Base-by-base conservation (phyloP, 768 basidiomycete species). In the Tylopilus subfusipes region DNA sequence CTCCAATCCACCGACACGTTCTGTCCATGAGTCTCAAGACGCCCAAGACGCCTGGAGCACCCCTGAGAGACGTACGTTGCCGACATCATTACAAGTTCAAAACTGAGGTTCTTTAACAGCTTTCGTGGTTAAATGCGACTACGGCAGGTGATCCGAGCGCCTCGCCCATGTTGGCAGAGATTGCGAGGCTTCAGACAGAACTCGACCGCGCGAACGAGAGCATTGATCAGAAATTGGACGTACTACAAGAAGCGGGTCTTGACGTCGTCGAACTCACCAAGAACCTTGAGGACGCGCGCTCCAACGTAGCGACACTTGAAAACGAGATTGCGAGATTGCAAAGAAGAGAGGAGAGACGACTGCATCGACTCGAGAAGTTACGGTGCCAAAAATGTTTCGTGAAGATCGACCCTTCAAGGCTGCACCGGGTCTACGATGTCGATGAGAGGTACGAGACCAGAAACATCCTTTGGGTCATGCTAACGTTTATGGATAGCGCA, bases 211-310 rank as follows among this genome's bases (percentile, higher is more conserved):
- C 91, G 11, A 93, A 95, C 65, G 84, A 87, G 33, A 87, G 82
- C 61, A 89, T 95, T 50, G 93, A 95, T 61, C 86, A 92, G 64
- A 93, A 94, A 68, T 77, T 95, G 16, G 90, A 92, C 65, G 83
- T 86, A 48, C 83, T 95, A 3, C 88, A 90, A 63, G 85, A 92
- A 53, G 85, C 86, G 0, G 91, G 91, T 5, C 68, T 86, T 14
- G 89, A 83, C 27, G 85, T 85, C 39, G 82, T 93, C 42, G 82
- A 81, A 8, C 74, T 91, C 33, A 84, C 86, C 0, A 78, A 77
- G 70, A 84, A 82, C 50, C 79, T 93, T 4, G 86, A 85, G 54
- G 88, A 90, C 59, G 86, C 88, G 10, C 80, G 86, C 9, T 67
- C 76, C 14, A 78, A 73, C 57, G 83, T 87, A 16, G 68, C 69